These are phyloP conservation scores for Nitzschia sp. DNA, from an alignment of 108 stramenopile species.

Conservation along the genomic window DNA sequence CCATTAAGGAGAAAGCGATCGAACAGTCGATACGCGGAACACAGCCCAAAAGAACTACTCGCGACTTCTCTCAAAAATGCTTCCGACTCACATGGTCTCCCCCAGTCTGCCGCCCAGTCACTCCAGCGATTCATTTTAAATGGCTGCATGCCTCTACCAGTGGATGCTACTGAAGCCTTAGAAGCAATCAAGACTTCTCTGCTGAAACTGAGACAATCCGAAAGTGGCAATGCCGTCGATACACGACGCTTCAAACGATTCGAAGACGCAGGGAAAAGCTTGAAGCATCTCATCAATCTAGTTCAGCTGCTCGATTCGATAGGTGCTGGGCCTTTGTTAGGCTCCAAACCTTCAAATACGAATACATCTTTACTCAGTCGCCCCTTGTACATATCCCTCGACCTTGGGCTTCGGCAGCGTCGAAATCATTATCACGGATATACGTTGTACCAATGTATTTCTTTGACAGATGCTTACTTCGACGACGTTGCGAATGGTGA, in stretches of 20 bases:
- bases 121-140: constrained; percentile 50
- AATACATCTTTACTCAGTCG: constrained; percentile 26
- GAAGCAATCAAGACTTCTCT: constrained; percentile 38
- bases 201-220: constrained; percentile 16
- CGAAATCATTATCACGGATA: constrained; percentile 62
- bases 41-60: constrained; percentile 16
- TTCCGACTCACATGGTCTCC: constrained; percentile 41
- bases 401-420: constrained; percentile 71
- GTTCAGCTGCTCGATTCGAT: constrained; percentile 46
- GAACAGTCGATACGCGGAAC: constrained; percentile 13
- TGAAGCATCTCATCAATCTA: constrained; percentile 48
- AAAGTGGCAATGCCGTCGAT: constrained; percentile 10
- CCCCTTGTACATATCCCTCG: constrained; percentile 67
- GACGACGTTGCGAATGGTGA: not conserved
- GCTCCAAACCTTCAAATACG: constrained; percentile 7
- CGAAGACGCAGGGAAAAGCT: constrained; percentile 48
- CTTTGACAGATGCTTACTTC: constrained; percentile 62
- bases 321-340: constrained; percentile 37
- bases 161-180: constrained; percentile 52
- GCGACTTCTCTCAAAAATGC: constrained; percentile 44
- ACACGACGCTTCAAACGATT: constrained; percentile 44
- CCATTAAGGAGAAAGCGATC: constrained; percentile 35
- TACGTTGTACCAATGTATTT: constrained; percentile 66
- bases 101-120: constrained; percentile 33
- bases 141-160: constrained; percentile 56